phyloP scores from a whole-genome alignment of 306 rosid species.

The Cucurbita maxima region DNA sequence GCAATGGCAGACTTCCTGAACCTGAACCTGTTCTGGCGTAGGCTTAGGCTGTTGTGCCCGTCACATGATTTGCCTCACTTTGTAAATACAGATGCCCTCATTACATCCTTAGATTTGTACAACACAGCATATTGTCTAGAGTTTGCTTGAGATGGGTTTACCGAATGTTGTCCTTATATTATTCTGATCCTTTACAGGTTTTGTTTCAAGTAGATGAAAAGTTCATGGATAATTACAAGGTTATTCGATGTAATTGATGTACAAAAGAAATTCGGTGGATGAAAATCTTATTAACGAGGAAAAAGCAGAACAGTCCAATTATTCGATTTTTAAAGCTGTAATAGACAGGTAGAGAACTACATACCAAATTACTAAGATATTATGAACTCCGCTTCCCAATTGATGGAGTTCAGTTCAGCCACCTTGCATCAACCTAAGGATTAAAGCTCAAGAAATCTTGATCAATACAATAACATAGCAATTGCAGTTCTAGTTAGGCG shows the following conservation, averaged over 20 bases:
- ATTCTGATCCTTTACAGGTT: background rate
- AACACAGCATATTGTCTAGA: background rate
- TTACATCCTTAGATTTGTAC: background rate
- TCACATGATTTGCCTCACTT: background rate
- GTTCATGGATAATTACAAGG: background rate
- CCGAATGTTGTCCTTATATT: background rate
- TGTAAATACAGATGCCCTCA: background rate
- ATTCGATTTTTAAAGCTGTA: background rate
- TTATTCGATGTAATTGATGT: background rate
- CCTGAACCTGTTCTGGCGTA: conserved; percentile 59
- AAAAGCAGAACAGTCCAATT: background rate
- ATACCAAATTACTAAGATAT: background rate
- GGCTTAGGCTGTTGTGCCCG: conserved; percentile 12
- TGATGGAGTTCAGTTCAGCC: background rate
- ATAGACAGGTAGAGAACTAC: conserved; percentile 3
- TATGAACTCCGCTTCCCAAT: background rate
- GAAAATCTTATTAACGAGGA: background rate
- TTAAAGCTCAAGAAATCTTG: background rate
- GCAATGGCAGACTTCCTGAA: conserved; percentile 48
- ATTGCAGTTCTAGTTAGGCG: background rate
- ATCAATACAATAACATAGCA: background rate
- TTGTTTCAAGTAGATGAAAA: background rate
- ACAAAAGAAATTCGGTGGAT: background rate
- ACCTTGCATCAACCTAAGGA: background rate
- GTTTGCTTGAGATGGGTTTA: background rate